Percentiles rank a stretch among this genome's conserved stretches.
These are phyloP conservation scores for Trametes polyzona DNA, from an alignment of 1,284 basidiomycete species.

Conservation along the genomic window DNA sequence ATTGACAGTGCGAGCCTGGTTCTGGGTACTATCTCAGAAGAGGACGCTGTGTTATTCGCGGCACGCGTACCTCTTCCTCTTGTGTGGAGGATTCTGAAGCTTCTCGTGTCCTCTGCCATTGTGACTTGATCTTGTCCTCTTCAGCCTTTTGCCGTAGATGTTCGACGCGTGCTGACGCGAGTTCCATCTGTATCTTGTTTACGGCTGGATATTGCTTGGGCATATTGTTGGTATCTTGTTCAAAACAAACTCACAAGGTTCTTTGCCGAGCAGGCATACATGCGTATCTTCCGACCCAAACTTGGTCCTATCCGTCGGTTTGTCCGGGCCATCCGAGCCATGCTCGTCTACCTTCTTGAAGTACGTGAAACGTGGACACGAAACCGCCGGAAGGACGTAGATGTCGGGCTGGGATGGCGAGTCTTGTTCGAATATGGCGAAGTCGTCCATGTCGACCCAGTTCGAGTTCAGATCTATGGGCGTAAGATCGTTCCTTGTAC, in stretches of 20 bases:
- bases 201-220: constrained; percentile 49
- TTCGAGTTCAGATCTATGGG: constrained; percentile 44
- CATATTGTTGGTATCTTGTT: neutral
- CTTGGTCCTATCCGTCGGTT: constrained; percentile 61
- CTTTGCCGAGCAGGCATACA: constrained; percentile 80
- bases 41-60: neutral
- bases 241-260: constrained; percentile 61
- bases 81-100: neutral
- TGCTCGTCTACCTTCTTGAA: constrained; percentile 59
- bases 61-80: neutral
- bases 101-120: neutral
- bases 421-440: constrained; percentile 77
- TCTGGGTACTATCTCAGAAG: neutral
- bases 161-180: constrained; percentile 61
- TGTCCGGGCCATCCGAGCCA: constrained; percentile 40
- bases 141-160: constrained; percentile 44
- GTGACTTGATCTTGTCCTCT: constrained; percentile 4
- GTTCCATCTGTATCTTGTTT: constrained; percentile 68
- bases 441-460: constrained; percentile 88
- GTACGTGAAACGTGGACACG: constrained; percentile 86
- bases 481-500: constrained; percentile 47
- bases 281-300: constrained; percentile 92
- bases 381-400: constrained; percentile 73
- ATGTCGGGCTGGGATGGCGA: constrained; percentile 62
- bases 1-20: constrained; percentile 19